Conservation (phyloP, 2,329 filamentous ascomycete species). For the Arthrobotrys musiformis region DNA sequence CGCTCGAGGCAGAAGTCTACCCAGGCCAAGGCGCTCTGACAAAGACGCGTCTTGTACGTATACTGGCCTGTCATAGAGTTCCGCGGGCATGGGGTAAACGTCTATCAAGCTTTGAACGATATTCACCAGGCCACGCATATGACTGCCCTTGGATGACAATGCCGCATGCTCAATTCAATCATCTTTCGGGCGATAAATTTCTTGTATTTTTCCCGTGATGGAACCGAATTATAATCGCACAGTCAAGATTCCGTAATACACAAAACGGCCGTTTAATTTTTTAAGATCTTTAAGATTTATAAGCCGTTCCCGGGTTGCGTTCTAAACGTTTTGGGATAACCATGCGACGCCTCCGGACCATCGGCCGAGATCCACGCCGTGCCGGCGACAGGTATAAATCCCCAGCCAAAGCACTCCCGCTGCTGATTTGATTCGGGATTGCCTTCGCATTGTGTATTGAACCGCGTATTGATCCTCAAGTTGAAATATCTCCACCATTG, state of each 20-base stretch:
- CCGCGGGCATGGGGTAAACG: no score
- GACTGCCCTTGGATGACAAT: no score
- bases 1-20: no score
- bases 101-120: no score
- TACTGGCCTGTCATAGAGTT: no score
- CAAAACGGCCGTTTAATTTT: not conserved
- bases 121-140: no score
- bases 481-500: no score
- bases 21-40: no score
- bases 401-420: not conserved
- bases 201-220: not conserved
- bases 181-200: not conserved
- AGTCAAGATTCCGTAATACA: not conserved
- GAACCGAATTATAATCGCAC: not conserved
- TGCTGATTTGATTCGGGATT: no score
- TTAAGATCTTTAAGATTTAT: slow-evolving; percentile 47
- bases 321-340: not conserved
- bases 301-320: slow-evolving; percentile 4
- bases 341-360: not conserved
- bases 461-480: no score
- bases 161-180: not conserved
- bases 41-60: no score
- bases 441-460: no score
- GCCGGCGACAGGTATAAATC: not conserved
- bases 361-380: not conserved